Evolutionary conservation across 805 yeast species (phyloP), one percentile per base, ranked within the genome.

Genomic region (Candida ipomoeae): DNA sequence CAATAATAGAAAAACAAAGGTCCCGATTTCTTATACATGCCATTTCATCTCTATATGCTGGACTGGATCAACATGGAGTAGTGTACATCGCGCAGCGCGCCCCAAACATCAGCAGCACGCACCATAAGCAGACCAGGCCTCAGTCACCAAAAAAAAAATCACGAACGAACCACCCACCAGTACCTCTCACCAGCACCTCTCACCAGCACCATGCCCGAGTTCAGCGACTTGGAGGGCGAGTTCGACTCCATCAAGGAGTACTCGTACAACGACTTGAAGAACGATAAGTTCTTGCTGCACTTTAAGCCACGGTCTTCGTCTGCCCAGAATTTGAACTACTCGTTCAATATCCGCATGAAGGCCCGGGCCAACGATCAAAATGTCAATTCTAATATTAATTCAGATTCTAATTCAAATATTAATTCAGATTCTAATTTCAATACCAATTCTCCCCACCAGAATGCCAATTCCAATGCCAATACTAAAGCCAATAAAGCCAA

Each of bases 191-290:
- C 23, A 13, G 39, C 39, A 36, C 23, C 14, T 13, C n/a, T n/a
- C 15, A 8, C 15, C 45, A 13, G 5, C 29, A 5, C 34, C 43
- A 41, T 41, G 44, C 6, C 35, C 5, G n/a, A 32, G 17, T 41
- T 23, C 37, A 18, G 14, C 33, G 40, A 44, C 29, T 66, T 68
- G 39, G 65, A 60, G 8, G 64, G 63, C 3, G 73, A 69, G 50
- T 70, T 70, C 45, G 52, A 44, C 15, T 60, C 70, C 7, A 55
- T 69, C n/a, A 65, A 60, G 47, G 48, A 52, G 23, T 50, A 65
- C 40, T 51, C 66, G 15, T 44, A 41, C 10, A 56, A 59, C 6
- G 66, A 63, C 39, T 44, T 58, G 11, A 48, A 48, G 11, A 44
- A 44, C 17, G 62, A 60, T 40, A 45, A 49, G 21, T 48, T 66